Evolutionary conservation across 108 stramenopile species (phyloP), one percentile per base, ranked within the genome.

Genomic region (Conticribra guillardii): DNA sequence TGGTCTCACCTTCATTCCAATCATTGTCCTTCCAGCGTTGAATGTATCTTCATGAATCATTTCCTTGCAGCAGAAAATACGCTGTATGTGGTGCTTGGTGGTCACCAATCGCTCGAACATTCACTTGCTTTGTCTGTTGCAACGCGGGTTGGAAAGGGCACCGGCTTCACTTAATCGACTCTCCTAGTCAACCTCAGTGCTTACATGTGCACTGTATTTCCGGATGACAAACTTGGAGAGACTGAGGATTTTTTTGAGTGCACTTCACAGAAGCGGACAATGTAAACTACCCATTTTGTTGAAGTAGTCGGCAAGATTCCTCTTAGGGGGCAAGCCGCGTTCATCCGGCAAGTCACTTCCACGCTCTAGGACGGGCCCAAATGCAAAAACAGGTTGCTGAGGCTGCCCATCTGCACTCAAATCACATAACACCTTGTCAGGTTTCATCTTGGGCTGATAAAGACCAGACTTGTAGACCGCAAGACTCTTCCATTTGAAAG

Each of bases 221-320:
- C 37, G 8, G 11, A 41, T 5, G 37, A 41, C 37, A 41, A 41
- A 11, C 11, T 41, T 41, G 11, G 37, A 41, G 37, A 41, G 37
- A 11, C 37, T 41, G 37, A 11, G 37, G 11, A 41, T 41, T 41
- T 41, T 11, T 41, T 5, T 41, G 5, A 9, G 37, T 41, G 37
- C 37, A 41, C 11, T 11, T 41, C 37, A 41, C 11, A 41, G 11
- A 41, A 41, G 37, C 37, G 37, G 37, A 41, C 11, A 41, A 41
- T 41, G 11, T 41, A 51, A 51, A 19, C 16, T 4, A 4, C 50
- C 50, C 4, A 4, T 51, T 4, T 51, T 17, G 50, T 51, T 16
- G 16, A 51, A 14, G 50, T 18, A 51, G 50, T 51, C 50, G 5
- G 50, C 50, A 17, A 51, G 50, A 51, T 51, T 51, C 16, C 50